phyloP scores from a whole-genome alignment of 768 basidiomycete genomes.

The Boletus vermiculosoides region DNA sequence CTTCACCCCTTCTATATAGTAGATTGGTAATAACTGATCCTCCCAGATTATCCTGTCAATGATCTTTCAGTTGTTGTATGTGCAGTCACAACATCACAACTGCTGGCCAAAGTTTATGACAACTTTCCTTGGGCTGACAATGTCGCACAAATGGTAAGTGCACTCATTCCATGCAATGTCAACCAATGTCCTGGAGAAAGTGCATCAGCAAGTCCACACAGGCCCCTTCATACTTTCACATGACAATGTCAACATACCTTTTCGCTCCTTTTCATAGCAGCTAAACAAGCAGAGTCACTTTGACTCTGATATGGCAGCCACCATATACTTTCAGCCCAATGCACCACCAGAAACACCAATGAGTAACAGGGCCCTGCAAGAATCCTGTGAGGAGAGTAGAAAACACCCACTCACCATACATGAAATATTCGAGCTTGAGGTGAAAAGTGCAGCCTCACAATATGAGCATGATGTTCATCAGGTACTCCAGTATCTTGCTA shows the following conservation, averaged over 20 bases:
- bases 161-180: slow-evolving; percentile 5
- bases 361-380: slow-evolving; percentile 20
- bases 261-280: slow-evolving; percentile 38
- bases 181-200: neutral
- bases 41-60: too few species aligned
- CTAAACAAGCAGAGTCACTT: slow-evolving; percentile 38
- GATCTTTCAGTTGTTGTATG: too few species aligned
- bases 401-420: too few species aligned
- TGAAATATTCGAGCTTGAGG: slow-evolving; percentile 5
- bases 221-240: neutral
- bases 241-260: slow-evolving; percentile 9
- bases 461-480: neutral
- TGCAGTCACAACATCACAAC: neutral
- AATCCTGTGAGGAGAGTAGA: neutral
- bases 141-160: neutral
- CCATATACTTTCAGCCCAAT: slow-evolving; percentile 31
- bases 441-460: neutral
- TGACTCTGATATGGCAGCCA: slow-evolving; percentile 37
- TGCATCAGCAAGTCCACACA: neutral
- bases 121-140: neutral
- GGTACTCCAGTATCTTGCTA: slow-evolving; percentile 29
- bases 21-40: too few species aligned
- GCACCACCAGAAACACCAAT: slow-evolving; percentile 5
- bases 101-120: neutral
- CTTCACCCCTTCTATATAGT: too few species aligned